Evolutionary conservation across 257 asterid genomes (phyloP).

Genomic region (Solanum paucissectum): DNA sequence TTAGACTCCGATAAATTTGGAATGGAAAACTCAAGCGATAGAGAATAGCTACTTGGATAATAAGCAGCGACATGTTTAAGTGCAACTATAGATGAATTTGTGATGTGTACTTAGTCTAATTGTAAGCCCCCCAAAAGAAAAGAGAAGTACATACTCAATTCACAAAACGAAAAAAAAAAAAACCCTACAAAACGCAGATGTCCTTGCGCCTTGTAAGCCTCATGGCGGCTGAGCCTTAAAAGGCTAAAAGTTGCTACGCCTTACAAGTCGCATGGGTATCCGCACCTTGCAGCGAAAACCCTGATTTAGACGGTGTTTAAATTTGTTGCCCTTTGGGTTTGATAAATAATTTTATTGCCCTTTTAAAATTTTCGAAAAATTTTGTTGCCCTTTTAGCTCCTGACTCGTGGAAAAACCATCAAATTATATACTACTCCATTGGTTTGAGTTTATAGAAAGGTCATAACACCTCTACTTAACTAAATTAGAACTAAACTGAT

Average conservation of each 20-base stretch:
- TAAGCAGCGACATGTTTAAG: neutral
- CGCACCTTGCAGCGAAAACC: no score
- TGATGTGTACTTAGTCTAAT: neutral
- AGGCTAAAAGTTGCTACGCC: no score
- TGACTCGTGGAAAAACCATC: no score
- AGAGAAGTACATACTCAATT: conserved; percentile 10
- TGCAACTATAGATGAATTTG: neutral
- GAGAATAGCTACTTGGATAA: neutral
- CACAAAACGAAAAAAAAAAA: no score
- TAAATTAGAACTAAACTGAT: neutral
- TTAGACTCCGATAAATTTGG: neutral
- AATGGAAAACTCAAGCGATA: neutral
- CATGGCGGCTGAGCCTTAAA: no score
- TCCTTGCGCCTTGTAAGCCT: no score
- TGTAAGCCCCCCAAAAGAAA: neutral
- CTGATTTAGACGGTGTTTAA: no score
- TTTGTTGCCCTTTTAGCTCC: accelerated
- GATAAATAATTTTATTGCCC: no score
- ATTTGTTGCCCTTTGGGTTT: no score
- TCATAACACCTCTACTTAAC: neutral
- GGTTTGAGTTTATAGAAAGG: neutral
- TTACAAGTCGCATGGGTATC: no score
- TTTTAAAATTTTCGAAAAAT: accelerated
- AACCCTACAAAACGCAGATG: no score
- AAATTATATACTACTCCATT: no score